These are phyloP conservation scores for Cornus florida DNA, from an alignment of 148 eudicot species.

Conservation along the genomic window DNA sequence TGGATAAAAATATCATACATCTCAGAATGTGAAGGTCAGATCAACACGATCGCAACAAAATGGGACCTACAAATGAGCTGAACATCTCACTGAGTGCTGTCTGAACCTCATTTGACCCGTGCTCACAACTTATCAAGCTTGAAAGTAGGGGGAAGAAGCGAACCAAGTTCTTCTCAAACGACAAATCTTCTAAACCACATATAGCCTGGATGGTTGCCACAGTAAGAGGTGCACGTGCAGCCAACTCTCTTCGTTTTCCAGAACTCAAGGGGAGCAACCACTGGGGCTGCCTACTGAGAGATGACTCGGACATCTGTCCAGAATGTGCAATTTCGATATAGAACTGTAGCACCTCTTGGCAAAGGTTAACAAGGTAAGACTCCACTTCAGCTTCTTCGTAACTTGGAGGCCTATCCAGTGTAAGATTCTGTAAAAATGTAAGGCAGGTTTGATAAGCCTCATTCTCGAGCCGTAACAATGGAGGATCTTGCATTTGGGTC, in stretches of 20 bases:
- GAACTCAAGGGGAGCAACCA: conserved; percentile 76
- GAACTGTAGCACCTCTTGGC: conserved; percentile 73
- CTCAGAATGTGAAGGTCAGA: conserved; percentile 15
- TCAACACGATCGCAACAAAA: conserved; percentile 65
- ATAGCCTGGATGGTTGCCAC: conserved; percentile 82
- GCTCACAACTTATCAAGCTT: conserved; percentile 75
- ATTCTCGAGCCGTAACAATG: conserved; percentile 88
- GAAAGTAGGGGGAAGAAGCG: conserved; percentile 74
- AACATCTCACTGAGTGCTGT: conserved; percentile 80
- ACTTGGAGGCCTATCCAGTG: conserved; percentile 54
- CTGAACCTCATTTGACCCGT: conserved; percentile 85
- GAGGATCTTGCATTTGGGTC: conserved; percentile 98
- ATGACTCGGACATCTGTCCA: conserved; percentile 31
- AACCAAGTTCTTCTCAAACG: conserved; percentile 66
- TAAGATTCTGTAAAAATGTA: conserved; percentile 76
- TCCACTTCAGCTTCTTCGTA: conserved; percentile 65
- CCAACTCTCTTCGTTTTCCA: conserved; percentile 71
- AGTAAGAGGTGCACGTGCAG: conserved; percentile 79
- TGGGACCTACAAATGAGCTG: conserved; percentile 62
- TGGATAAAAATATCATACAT: conserved; percentile 30
- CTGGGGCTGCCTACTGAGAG: conserved; percentile 26
- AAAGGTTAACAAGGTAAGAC: conserved; percentile 66
- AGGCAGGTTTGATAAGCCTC: conserved; percentile 94
- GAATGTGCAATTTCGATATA: conserved; percentile 59
- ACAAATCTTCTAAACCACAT: conserved; percentile 61